Conservation (phyloP, 108 stramenopile species). For the Skeletonema menzelii region DNA sequence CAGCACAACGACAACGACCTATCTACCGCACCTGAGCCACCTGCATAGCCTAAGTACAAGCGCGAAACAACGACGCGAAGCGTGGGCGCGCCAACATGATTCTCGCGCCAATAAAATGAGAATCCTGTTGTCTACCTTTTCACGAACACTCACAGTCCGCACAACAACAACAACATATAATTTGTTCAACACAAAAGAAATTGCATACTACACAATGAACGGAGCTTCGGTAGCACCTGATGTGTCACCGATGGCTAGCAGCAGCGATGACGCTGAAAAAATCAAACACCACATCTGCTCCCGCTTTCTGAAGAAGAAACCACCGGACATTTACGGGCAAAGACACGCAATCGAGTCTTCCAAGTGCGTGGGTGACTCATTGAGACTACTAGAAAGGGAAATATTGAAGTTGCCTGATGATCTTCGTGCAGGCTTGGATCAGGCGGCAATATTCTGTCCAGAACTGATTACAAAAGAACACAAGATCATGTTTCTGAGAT, state of each 20-base stretch:
- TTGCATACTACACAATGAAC: not conserved
- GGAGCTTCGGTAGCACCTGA: not conserved
- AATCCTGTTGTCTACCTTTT: no score
- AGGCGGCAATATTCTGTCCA: slow-evolving; percentile 17
- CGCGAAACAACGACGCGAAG: no score
- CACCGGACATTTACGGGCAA: slow-evolving; percentile 30
- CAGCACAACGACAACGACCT: no score
- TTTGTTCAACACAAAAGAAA: not conserved
- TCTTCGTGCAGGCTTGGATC: not conserved
- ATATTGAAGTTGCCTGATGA: slow-evolving; percentile 17
- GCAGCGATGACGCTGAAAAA: not conserved
- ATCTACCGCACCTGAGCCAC: no score
- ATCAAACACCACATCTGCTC: slow-evolving; percentile 19
- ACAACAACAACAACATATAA: not conserved
- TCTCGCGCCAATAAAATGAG: no score
- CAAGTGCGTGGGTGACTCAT: slow-evolving; percentile 10
- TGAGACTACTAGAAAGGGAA: slow-evolving; percentile 15
- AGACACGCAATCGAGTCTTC: slow-evolving; percentile 21
- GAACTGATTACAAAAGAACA: slow-evolving; percentile 17
- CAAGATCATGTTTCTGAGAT: slow-evolving; percentile 21
- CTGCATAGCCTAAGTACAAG: no score
- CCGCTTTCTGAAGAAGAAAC: slow-evolving; percentile 9
- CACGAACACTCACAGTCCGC: no score
- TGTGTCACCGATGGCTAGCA: not conserved
- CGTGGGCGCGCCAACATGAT: no score